Evolutionary conservation across 768 basidiomycete species (phyloP), one percentile per base, ranked within the genome.

Genomic region (Agaricus blazei): DNA sequence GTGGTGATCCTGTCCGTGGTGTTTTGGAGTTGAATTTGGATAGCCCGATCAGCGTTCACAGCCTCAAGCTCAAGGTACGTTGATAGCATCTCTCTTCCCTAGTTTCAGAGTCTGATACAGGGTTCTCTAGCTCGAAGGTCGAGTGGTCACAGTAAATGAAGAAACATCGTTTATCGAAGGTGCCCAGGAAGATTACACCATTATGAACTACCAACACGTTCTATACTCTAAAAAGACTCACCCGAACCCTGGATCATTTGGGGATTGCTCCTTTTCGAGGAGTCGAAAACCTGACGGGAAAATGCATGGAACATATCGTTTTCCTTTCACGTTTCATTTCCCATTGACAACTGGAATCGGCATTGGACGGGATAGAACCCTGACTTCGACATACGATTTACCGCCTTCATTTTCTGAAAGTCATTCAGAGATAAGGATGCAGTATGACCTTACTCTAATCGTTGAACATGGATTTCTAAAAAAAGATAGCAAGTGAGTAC

Each of bases 261-360:
- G 54, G 28, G 24, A 42, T 28, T 54, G 56, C 40, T 2, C 24
- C 34, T 19, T 44, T 48, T 54, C 55, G 41, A 36, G 51, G 48
- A 54, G 54, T 14, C 65, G 59, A 57, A 67, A 67, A 50, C 68
- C 62, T 47, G 64, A 70, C 24, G 69, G 69, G 8, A 73, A 70
- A 59, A 54, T 71, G 24, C 61, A 64, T 0, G 75, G 76, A 23
- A 61, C 64, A 27, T 74, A 73, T 51, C 62, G 60, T 0, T 75
- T 73, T 71, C 70, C 72, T 5, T 75, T 76, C 54, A 68, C 70
- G 3, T 69, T 77, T 53, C 57, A 68, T 3, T 69, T 75, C 58
- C 75, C 76, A 11, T 63, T 62, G 14, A 64, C 67, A 38, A 64
- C 68, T 7, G 59, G 60, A 11, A 50, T 69, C 19, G 58, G 60